Conservation (phyloP, 176 grass and related monocot species). For the Urochloa ruziziensis region DNA sequence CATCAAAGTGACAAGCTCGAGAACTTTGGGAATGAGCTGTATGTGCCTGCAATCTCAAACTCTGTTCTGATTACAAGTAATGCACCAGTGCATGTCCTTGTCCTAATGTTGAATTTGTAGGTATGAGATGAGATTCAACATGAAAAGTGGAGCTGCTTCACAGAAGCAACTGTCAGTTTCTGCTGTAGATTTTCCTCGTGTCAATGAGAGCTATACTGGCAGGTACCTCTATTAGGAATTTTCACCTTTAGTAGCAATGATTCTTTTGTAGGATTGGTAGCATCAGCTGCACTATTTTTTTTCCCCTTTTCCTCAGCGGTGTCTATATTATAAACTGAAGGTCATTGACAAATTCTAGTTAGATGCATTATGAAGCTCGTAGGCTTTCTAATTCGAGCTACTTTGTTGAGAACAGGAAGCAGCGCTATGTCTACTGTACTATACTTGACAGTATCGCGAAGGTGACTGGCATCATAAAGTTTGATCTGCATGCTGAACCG, state of each 20-base stretch:
- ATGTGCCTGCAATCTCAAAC: background rate
- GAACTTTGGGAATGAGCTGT: conserved; percentile 83
- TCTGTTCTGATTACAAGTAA: conserved; percentile 29
- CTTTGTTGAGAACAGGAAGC: conserved; percentile 58
- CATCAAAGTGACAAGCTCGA: conserved; percentile 57
- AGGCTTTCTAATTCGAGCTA: background rate
- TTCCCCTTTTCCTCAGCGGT: background rate
- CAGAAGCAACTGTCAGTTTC: conserved; percentile 87
- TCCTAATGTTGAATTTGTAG: conserved; percentile 28
- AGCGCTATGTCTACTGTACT: conserved; percentile 67
- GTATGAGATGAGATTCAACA: conserved; percentile 96
- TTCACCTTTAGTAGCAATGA: background rate
- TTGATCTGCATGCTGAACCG: conserved; percentile 73
- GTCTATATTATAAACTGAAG: background rate
- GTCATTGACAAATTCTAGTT: background rate
- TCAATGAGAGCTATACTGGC: conserved; percentile 85
- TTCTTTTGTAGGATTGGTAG: background rate
- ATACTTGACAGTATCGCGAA: conserved; percentile 68
- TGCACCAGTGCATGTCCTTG: background rate
- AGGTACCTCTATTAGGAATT: conserved; percentile 43
- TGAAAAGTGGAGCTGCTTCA: conserved; percentile 75
- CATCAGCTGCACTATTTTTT: background rate
- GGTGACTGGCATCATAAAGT: conserved; percentile 78
- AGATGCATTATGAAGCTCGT: background rate
- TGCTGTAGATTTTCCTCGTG: conserved; percentile 88